Evolutionary conservation across 2,329 filamentous ascomycete species (phyloP).

Genomic region (Chaetomium sp.): DNA sequence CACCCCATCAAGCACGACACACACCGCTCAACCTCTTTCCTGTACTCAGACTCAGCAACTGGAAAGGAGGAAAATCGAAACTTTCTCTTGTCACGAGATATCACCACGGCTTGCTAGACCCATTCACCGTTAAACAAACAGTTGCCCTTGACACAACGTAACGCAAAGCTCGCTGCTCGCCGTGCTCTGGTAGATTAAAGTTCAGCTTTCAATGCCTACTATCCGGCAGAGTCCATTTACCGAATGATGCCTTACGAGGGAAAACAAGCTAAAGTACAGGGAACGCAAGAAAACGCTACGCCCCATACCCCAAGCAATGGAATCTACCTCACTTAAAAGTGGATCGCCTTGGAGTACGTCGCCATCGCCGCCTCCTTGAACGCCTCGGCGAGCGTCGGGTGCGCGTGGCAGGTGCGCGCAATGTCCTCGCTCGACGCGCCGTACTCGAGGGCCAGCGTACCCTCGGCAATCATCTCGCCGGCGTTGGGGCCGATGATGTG

Average conservation of each 20-base stretch:
- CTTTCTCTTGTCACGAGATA: conserved; percentile 18
- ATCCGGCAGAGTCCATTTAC: conserved; percentile 33
- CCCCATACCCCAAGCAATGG: conserved; percentile 9
- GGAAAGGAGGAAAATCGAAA: not conserved
- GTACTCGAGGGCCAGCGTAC: conserved; percentile 92
- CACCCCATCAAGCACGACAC: not conserved
- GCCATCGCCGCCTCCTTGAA: conserved; percentile 99
- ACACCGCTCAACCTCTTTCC: not conserved
- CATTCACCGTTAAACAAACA: conserved; percentile 13
- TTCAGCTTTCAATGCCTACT: conserved; percentile 24
- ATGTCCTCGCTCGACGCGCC: conserved; percentile 95
- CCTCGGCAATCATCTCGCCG: conserved; percentile 99
- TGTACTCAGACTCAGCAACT: not conserved
- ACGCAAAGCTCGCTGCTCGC: conserved; percentile 18
- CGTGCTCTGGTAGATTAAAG: conserved; percentile 17
- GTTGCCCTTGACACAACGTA: not conserved
- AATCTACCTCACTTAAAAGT: conserved; percentile 66
- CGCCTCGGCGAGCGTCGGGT: conserved; percentile 92
- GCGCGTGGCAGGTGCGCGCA: conserved; percentile 91
- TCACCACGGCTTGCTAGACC: conserved; percentile 4
- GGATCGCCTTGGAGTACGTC: conserved; percentile 92
- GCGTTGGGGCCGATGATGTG: conserved; percentile 97
- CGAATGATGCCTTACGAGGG: conserved; percentile 29
- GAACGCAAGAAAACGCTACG: conserved; percentile 31
- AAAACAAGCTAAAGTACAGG: conserved; percentile 36